These are phyloP conservation scores for Tolypocladium tropicale DNA, from an alignment of 2,329 filamentous ascomycete genomes.

Conservation along the genomic window DNA sequence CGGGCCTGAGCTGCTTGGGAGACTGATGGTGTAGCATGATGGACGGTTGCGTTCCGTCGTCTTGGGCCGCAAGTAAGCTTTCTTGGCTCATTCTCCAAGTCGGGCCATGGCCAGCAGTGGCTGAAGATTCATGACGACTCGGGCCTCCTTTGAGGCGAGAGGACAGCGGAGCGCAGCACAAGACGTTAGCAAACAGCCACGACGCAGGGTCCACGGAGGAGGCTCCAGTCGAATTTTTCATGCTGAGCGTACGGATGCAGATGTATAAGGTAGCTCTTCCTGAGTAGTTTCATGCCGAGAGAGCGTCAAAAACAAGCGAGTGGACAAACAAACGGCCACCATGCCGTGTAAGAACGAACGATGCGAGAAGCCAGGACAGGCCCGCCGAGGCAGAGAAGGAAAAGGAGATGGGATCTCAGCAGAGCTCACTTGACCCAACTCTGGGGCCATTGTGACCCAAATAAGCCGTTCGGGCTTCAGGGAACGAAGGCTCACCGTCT, in stretches of 20 bases:
- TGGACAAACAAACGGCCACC: constrained; percentile 13
- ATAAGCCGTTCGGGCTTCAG: neutral
- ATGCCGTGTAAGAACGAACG: constrained; percentile 7
- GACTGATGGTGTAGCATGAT: constrained; percentile 19
- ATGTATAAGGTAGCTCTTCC: no score
- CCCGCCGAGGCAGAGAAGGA: neutral
- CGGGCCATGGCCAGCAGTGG: constrained; percentile 10
- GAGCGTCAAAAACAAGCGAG: constrained; percentile 6
- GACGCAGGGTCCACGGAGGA: constrained; percentile 31
- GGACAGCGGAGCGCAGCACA: constrained; percentile 32
- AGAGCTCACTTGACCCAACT: constrained; percentile 7
- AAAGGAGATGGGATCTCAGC: neutral
- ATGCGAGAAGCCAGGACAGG: neutral
- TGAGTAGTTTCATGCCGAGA: constrained; percentile 8
- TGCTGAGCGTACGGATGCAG: constrained; percentile 19
- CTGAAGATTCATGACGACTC: constrained; percentile 25
- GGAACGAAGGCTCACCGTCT: constrained; percentile 4
- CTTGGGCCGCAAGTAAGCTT: constrained; percentile 19
- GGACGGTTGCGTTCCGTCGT: constrained; percentile 16
- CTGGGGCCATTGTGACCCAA: constrained; percentile 7
- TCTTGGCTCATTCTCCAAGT: constrained; percentile 6
- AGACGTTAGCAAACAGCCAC: constrained; percentile 35
- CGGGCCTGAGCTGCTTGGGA: constrained; percentile 15
- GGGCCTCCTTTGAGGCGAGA: constrained; percentile 28
- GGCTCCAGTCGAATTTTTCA: constrained; percentile 32